Conservation (phyloP, 1,139 yeast species). For the Suhomyces choctaworum region DNA sequence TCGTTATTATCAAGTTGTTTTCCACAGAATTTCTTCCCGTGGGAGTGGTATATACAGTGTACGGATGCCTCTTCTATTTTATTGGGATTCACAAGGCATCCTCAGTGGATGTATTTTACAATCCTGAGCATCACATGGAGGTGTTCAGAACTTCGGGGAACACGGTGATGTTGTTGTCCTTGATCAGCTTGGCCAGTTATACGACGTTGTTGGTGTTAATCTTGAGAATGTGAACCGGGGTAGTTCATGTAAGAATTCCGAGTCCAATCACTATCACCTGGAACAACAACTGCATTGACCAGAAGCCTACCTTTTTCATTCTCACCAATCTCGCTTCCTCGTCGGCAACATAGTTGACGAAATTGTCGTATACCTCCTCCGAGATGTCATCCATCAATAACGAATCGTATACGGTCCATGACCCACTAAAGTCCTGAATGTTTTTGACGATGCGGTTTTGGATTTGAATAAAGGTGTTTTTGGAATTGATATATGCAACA, state of each 20-base stretch:
- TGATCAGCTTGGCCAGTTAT: constrained; percentile 49
- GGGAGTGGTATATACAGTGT: constrained; percentile 53
- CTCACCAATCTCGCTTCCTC: constrained; percentile 75
- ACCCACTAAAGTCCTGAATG: constrained; percentile 82
- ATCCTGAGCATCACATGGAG: constrained; percentile 39
- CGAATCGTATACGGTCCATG: constrained; percentile 95
- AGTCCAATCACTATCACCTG: constrained; percentile 82
- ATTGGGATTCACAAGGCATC: constrained; percentile 49
- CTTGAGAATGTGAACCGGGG: constrained; percentile 29
- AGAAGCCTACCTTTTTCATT: constrained; percentile 82
- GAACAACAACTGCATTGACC: constrained; percentile 84
- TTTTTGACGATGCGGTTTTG: constrained; percentile 81
- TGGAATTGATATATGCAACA: constrained; percentile 90
- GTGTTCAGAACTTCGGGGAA: constrained; percentile 54
- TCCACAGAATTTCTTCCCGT: constrained; percentile 53
- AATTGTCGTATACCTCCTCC: constrained; percentile 86
- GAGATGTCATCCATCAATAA: constrained; percentile 89
- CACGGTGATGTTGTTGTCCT: constrained; percentile 43
- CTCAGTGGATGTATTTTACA: constrained; percentile 48
- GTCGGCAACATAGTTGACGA: constrained; percentile 84
- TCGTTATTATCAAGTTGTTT: constrained; percentile 52
- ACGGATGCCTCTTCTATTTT: constrained; percentile 50
- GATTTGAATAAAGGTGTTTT: constrained; percentile 86
- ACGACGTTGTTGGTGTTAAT: constrained; percentile 45
- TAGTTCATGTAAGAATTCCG: constrained; percentile 45